Conservation (phyloP, 352 stramenopile genomes). For the Phytopythium litorale region DNA sequence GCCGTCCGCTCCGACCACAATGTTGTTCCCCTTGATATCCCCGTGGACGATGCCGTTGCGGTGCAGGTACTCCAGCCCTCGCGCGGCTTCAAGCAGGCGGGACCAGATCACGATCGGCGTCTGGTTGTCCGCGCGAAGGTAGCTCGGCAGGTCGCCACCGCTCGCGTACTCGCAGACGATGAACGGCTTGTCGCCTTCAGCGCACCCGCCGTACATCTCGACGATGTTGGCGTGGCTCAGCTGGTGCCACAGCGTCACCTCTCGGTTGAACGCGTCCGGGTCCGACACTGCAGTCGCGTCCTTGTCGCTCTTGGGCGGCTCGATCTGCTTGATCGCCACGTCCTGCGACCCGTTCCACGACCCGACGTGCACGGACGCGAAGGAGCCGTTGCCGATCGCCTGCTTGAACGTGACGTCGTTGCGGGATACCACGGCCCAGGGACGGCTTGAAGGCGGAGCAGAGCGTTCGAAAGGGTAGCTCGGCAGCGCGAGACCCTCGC, state of each 20-base stretch:
- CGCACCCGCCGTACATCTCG: background rate
- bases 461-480: background rate
- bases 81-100: background rate
- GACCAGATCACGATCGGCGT: background rate
- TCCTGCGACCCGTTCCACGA: background rate
- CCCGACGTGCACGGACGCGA: background rate
- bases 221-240: background rate
- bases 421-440: background rate
- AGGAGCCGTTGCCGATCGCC: background rate
- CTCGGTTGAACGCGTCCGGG: background rate
- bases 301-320: background rate
- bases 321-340: background rate
- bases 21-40: slow-evolving; percentile 2
- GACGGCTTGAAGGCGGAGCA: background rate
- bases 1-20: background rate
- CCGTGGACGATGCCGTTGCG: slow-evolving; percentile 1
- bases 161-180: slow-evolving; percentile 2
- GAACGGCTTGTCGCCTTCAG: background rate
- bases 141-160: background rate
- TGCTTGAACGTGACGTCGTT: background rate
- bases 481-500: background rate
- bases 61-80: background rate
- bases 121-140: background rate
- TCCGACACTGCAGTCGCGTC: background rate
- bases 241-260: background rate